A percentile compares a stretch with the other conserved stretches of the same genome.
Evolutionary conservation across 2,329 filamentous ascomycete genomes (phyloP).

Genomic region (Xylaria digitata): DNA sequence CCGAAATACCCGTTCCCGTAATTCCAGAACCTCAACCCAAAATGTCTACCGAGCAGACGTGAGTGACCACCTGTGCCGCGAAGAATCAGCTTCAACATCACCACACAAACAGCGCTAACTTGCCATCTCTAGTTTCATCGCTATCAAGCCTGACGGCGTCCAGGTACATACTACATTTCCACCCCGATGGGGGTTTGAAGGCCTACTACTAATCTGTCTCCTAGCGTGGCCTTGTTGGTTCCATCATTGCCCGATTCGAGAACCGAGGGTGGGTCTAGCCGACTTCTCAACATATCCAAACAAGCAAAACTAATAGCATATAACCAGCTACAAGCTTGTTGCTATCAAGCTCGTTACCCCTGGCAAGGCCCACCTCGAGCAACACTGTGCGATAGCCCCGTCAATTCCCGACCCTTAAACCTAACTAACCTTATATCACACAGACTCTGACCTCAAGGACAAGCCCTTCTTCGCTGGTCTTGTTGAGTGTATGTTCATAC

Average conservation of each 20-base stretch:
- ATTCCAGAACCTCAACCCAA: constrained; percentile 43
- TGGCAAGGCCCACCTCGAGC: constrained; percentile 94
- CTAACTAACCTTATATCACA: constrained; percentile 46
- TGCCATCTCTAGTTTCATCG: constrained; percentile 83
- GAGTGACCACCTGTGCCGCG: constrained; percentile 28
- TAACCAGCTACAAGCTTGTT: constrained; percentile 89
- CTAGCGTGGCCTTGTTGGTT: constrained; percentile 95
- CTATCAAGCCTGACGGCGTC: constrained; percentile 99
- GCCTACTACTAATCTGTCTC: constrained; percentile 39
- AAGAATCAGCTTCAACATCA: not conserved
- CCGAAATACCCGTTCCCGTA: constrained; percentile 30
- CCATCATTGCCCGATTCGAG: constrained; percentile 99
- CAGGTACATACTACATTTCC: constrained; percentile 71
- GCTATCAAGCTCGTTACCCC: constrained; percentile 96
- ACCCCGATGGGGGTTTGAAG: constrained; percentile 19
- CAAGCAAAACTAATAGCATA: constrained; percentile 36
- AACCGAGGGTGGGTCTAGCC: constrained; percentile 77
- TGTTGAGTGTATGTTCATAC: constrained; percentile 78
- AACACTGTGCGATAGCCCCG: constrained; percentile 76
- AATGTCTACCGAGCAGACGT: constrained; percentile 51
- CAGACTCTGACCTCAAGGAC: constrained; percentile 84
- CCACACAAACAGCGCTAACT: constrained; percentile 18
- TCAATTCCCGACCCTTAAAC: constrained; percentile 5
- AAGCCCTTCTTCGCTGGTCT: constrained; percentile 99
- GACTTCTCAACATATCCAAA: constrained; percentile 12